These are phyloP conservation scores for Castanea crenata DNA, from an alignment of 306 rosid species.

Conservation along the genomic window DNA sequence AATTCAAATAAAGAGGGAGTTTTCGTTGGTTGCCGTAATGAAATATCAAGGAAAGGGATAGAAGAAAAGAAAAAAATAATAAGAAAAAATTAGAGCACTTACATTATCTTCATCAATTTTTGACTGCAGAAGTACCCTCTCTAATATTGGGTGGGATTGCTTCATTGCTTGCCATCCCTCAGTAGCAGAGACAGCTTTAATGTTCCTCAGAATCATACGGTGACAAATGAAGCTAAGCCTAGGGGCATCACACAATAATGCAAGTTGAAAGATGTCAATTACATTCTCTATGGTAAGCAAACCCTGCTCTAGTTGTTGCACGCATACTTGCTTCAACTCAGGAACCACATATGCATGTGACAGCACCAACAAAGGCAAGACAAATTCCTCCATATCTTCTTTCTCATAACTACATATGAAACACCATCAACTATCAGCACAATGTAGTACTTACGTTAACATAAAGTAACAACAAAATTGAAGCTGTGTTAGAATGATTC, in stretches of 20 bases:
- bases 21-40: neutral
- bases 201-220: conserved; percentile 53
- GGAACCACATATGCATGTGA: conserved; percentile 78
- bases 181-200: conserved; percentile 56
- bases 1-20: conserved; percentile 4
- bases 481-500: neutral
- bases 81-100: conserved; percentile 14
- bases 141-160: conserved; percentile 71
- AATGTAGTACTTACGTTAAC: neutral
- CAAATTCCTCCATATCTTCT: conserved; percentile 68
- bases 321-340: conserved; percentile 74
- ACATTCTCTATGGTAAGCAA: conserved; percentile 58
- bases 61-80: neutral
- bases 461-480: neutral
- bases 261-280: conserved; percentile 75
- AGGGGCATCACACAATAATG: conserved; percentile 79
- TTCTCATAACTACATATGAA: conserved; percentile 52
- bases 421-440: neutral
- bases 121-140: conserved; percentile 53
- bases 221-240: conserved; percentile 77
- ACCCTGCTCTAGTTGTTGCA: conserved; percentile 44
- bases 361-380: conserved; percentile 60
- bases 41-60: neutral
- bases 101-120: conserved; percentile 61
- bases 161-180: conserved; percentile 80